These are phyloP conservation scores for Plasmopara viticola DNA, from an alignment of 352 stramenopile genomes.

Conservation along the genomic window DNA sequence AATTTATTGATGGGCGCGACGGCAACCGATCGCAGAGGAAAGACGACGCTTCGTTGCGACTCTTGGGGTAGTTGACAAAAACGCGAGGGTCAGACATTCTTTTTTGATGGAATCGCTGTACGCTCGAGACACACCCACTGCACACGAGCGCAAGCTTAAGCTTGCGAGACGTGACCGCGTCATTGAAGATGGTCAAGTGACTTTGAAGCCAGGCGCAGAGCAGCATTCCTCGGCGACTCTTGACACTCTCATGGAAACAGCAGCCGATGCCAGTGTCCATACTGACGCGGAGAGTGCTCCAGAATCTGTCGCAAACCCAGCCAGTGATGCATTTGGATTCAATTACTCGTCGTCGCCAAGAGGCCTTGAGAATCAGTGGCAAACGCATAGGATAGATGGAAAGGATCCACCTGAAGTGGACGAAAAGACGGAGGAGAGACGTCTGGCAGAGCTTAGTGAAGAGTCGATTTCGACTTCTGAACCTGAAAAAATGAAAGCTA, in stretches of 20 bases:
- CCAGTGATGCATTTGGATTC: constrained; percentile 25
- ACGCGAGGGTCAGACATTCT: constrained; percentile 1
- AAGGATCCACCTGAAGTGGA: constrained; percentile 4
- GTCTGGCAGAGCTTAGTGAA: constrained; percentile 17
- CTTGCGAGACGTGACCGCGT: constrained; percentile 5
- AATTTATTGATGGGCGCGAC: not conserved
- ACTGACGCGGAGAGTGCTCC: not conserved
- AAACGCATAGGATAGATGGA: constrained; percentile 2
- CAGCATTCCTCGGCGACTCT: constrained; percentile 6
- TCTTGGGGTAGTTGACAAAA: constrained; percentile 15
- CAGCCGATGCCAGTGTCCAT: constrained; percentile 4
- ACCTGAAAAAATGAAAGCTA: constrained; percentile 9
- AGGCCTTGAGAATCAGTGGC: constrained; percentile 16
- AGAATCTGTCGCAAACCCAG: constrained; percentile 2
- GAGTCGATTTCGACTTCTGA: constrained; percentile 1
- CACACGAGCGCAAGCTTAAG: constrained; percentile 18
- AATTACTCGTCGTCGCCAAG: constrained; percentile 14
- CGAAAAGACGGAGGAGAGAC: constrained; percentile 19
- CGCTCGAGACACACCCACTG: constrained; percentile 24
- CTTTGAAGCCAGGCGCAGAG: constrained; percentile 3
- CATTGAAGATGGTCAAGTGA: constrained; percentile 10
- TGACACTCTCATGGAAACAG: constrained; percentile 10
- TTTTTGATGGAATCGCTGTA: constrained; percentile 30
- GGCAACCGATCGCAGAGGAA: constrained; percentile 1
- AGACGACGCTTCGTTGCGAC: constrained; percentile 18